A percentile compares a stretch with the other conserved stretches of the same genome.
Conservation (phyloP, 2,329 filamentous ascomycete genomes). For the Gremmenia infestans region DNA sequence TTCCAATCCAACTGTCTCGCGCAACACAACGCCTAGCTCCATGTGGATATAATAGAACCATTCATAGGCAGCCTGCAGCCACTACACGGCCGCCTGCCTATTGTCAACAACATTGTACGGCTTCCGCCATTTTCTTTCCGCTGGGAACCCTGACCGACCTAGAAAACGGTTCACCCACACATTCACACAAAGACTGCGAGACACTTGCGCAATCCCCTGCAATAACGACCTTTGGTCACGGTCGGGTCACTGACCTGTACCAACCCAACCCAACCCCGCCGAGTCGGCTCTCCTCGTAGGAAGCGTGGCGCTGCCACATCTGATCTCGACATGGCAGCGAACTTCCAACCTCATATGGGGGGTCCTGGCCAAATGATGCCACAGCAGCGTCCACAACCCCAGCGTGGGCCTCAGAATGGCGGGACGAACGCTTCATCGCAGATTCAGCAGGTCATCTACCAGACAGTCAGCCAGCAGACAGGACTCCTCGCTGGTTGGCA, state of each 20-base stretch:
- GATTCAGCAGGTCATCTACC: constrained; percentile 27
- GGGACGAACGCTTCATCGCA: constrained; percentile 12
- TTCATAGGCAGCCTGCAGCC: constrained; percentile 25
- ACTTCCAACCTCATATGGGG: constrained; percentile 30
- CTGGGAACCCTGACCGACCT: neutral
- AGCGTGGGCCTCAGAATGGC: constrained; percentile 13
- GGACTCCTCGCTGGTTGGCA: constrained; percentile 27
- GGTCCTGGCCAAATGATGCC: constrained; percentile 27
- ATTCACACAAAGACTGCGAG: constrained; percentile 5
- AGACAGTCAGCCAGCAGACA: constrained; percentile 22
- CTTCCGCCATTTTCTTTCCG: constrained; percentile 7
- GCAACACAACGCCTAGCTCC: constrained; percentile 24
- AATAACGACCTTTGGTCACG: constrained; percentile 11
- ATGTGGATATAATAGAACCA: constrained; percentile 23
- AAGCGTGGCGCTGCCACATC: constrained; percentile 25
- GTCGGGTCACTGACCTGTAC: constrained; percentile 21
- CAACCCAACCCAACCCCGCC: constrained; percentile 5
- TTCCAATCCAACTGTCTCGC: constrained; percentile 17
- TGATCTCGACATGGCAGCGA: constrained; percentile 28
- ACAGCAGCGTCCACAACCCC: constrained; percentile 23
- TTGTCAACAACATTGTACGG: constrained; percentile 20
- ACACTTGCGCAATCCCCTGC: constrained; percentile 1
- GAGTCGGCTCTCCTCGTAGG: constrained; percentile 19
- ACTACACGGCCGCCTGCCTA: constrained; percentile 23
- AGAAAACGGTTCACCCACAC: neutral